Base-by-base conservation (phyloP, 495 filamentous ascomycete species). In the Astrothelium macrocarpum region DNA sequence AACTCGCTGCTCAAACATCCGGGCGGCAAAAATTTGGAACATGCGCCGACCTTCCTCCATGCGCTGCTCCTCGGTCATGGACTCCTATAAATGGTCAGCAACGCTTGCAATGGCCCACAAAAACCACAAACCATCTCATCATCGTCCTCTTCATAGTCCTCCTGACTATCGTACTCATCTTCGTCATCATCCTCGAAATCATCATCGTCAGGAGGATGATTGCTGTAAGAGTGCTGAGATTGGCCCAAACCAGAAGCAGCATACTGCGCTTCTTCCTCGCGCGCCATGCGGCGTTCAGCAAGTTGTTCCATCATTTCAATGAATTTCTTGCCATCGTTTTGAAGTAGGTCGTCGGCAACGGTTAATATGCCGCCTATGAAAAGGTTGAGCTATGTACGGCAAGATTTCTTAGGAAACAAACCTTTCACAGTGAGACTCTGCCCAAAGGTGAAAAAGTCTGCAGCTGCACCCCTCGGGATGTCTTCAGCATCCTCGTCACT, bases 261-360 rank as follows among this genome's bases (percentile, higher is more conserved):
- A 66, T 83, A 88, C 70, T 87, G 86, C 18, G 90, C 90, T 72
- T 97, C 91, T 75, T 94, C 90, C 77, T 98, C 94, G 36, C 94
- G 86, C 68, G 90, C 87, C 92, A 99, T 97, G 67, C 94, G 85
- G 64, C 93, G 88, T 76, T 99, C 95, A 12, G 94, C 95, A 69
- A 99, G 83, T 74, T 97, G 92, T 73, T 99, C 94, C 95, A 99
- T 99, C 94, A 99, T 97, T 75, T 99, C 94, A 75, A 99, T 99
- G 79, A 99, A 99, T 72, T 96, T 95, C 75, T 95, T 96, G 72
- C 94, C 94, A 73, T 99, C 94, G 74, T 99, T 99, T 75, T 97
- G 96, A 34, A 99, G 82, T 59, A 99, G 81, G 76, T 99, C 94
- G 78, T 99, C 94, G 71, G 94, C 94, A 68, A 99, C 95, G 62